Conservation (phyloP, 805 yeast genomes). For the Lipomyces sp. region DNA sequence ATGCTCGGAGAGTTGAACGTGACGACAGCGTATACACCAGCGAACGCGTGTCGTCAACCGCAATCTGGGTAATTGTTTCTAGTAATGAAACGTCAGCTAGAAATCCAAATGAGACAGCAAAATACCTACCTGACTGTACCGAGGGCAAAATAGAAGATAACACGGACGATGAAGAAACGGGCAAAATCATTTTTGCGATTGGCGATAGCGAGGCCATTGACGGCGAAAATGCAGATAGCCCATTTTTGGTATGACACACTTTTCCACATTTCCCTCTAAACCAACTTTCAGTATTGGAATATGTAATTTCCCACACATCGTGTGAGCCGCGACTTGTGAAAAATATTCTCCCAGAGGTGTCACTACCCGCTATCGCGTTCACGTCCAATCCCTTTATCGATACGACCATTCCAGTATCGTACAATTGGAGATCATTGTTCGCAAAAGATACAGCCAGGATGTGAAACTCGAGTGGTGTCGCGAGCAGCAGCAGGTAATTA, state of each 20-base stretch:
- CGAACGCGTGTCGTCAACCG: constrained; percentile 76
- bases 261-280: constrained; percentile 82
- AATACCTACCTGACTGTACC: constrained; percentile 42
- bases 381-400: constrained; percentile 76
- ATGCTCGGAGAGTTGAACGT: constrained; percentile 79
- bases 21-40: constrained; percentile 82
- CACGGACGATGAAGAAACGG: constrained; percentile 10
- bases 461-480: constrained; percentile 80
- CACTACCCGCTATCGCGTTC: constrained; percentile 62
- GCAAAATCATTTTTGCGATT: constrained; percentile 31
- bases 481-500: constrained; percentile 69
- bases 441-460: constrained; percentile 71
- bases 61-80: constrained; percentile 67
- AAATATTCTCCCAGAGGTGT: constrained; percentile 75
- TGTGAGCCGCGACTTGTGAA: constrained; percentile 80
- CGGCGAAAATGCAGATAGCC: constrained; percentile 58
- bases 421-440: constrained; percentile 62
- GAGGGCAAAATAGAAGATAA: constrained; percentile 20
- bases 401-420: constrained; percentile 81
- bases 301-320: constrained; percentile 85
- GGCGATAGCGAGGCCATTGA: constrained; percentile 35
- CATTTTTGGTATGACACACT: constrained; percentile 77
- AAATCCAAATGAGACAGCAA: constrained; percentile 40
- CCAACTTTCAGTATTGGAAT: constrained; percentile 84
- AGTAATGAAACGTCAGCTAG: constrained; percentile 41